Evolutionary conservation across 371 early-diverging fungal species (phyloP).

Genomic region (Dichotomocladium elegans): DNA sequence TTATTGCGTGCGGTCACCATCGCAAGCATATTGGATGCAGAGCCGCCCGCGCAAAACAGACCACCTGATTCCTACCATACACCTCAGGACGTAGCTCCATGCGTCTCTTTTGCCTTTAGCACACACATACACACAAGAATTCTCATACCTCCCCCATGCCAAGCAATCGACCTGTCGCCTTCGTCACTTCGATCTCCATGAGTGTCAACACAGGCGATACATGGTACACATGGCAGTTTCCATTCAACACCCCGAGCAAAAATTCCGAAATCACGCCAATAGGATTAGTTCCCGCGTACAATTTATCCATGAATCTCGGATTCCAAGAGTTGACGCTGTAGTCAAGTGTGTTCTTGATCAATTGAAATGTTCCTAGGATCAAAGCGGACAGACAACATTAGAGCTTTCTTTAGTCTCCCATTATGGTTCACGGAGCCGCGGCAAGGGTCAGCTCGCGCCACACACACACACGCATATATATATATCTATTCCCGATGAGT

Average conservation of each 20-base stretch:
- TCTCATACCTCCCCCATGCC: constrained; percentile 48
- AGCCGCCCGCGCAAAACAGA: constrained; percentile 79
- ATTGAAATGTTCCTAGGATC: constrained; percentile 45
- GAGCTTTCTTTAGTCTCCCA: not conserved
- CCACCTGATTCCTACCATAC: constrained; percentile 51
- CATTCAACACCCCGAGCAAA: constrained; percentile 72
- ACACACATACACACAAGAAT: not conserved
- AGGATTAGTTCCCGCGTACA: constrained; percentile 79
- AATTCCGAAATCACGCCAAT: constrained; percentile 79
- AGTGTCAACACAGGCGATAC: constrained; percentile 75
- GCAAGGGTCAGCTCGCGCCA: too few species aligned
- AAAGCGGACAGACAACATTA: not conserved
- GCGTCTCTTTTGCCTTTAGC: too few species aligned
- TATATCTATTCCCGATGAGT: too few species aligned
- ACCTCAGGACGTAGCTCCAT: too few species aligned
- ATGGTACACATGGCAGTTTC: constrained; percentile 79
- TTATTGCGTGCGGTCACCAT: constrained; percentile 76
- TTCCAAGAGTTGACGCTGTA: constrained; percentile 71
- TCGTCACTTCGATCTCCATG: constrained; percentile 68
- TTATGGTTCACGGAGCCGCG: too few species aligned
- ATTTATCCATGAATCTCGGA: constrained; percentile 81
- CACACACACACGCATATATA: too few species aligned
- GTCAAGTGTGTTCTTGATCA: constrained; percentile 48
- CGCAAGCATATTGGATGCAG: constrained; percentile 77
- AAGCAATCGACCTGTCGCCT: constrained; percentile 53